Percentiles rank a stretch among this genome's conserved stretches.
phyloP scores from a whole-genome alignment of 345 rosid genomes.

The Acer campestre region DNA sequence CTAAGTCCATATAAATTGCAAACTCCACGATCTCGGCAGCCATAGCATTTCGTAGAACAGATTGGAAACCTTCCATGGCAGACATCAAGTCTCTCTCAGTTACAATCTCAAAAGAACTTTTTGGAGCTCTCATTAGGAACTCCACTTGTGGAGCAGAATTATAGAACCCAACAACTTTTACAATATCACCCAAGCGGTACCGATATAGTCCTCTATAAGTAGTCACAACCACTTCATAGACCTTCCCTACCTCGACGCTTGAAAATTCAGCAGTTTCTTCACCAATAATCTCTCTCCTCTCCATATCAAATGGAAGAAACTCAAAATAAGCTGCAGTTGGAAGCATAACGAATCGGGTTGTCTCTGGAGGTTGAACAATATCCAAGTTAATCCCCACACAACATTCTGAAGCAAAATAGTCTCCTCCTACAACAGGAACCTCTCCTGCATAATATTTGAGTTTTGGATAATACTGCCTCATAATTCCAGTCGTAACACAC shows the following conservation, averaged over 20 bases:
- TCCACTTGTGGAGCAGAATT: slow-evolving; percentile 49
- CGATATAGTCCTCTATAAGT: slow-evolving; percentile 53
- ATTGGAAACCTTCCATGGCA: slow-evolving; percentile 38
- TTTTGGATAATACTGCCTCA: slow-evolving; percentile 49
- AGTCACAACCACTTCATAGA: slow-evolving; percentile 50
- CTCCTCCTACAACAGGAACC: slow-evolving; percentile 46
- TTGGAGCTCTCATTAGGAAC: slow-evolving; percentile 54
- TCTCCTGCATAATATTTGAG: slow-evolving; percentile 47
- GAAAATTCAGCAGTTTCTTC: slow-evolving; percentile 40
- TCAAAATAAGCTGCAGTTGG: slow-evolving; percentile 53
- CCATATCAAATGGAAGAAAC: slow-evolving; percentile 45
- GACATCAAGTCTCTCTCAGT: slow-evolving; percentile 46
- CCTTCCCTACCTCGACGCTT: slow-evolving; percentile 47
- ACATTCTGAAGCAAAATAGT: slow-evolving; percentile 56
- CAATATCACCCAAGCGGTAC: slow-evolving; percentile 49
- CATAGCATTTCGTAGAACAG: slow-evolving; percentile 26
- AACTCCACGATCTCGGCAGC: slow-evolving; percentile 39
- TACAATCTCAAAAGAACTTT: slow-evolving; percentile 33
- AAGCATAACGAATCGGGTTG: slow-evolving; percentile 42
- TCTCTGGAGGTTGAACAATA: slow-evolving; percentile 39
- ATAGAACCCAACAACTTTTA: slow-evolving; percentile 48
- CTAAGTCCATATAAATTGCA: slow-evolving; percentile 33
- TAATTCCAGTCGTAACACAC: slow-evolving; percentile 53
- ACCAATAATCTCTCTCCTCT: slow-evolving; percentile 18
- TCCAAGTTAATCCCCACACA: slow-evolving; percentile 46